These are phyloP conservation scores for Diutina pseudorugosa DNA, from an alignment of 1,139 yeast species.

Conservation along the genomic window DNA sequence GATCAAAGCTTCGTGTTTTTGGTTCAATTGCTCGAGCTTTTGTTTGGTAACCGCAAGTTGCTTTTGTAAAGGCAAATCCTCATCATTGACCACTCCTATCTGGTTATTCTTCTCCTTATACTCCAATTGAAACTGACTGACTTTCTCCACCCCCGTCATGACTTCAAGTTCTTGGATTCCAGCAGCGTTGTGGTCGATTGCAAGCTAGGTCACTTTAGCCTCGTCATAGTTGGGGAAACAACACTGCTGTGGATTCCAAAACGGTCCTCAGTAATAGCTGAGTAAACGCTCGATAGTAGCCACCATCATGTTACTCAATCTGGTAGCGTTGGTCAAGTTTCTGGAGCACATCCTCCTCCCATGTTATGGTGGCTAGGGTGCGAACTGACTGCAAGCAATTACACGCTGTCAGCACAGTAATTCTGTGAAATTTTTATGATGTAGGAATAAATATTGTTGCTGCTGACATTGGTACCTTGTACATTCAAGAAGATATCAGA, in stretches of 20 bases:
- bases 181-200: neutral
- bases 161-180: neutral
- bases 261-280: neutral
- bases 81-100: too few species aligned
- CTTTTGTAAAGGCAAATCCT: too few species aligned
- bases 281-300: neutral
- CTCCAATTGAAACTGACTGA: neutral
- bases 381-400: too few species aligned
- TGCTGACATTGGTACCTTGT: too few species aligned
- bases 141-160: neutral
- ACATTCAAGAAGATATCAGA: too few species aligned
- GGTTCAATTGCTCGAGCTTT: too few species aligned
- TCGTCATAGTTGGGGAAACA: neutral
- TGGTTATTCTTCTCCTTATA: too few species aligned
- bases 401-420: too few species aligned
- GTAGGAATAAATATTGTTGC: too few species aligned
- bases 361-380: neutral
- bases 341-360: neutral
- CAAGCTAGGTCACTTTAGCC: neutral
- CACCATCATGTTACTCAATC: neutral
- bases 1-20: too few species aligned
- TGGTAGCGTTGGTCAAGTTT: neutral
- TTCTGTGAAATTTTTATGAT: too few species aligned
- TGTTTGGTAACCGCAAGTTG: too few species aligned
- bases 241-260: neutral